Conservation (phyloP, 108 stramenopile genomes). For the Nitzschia sp. region DNA sequence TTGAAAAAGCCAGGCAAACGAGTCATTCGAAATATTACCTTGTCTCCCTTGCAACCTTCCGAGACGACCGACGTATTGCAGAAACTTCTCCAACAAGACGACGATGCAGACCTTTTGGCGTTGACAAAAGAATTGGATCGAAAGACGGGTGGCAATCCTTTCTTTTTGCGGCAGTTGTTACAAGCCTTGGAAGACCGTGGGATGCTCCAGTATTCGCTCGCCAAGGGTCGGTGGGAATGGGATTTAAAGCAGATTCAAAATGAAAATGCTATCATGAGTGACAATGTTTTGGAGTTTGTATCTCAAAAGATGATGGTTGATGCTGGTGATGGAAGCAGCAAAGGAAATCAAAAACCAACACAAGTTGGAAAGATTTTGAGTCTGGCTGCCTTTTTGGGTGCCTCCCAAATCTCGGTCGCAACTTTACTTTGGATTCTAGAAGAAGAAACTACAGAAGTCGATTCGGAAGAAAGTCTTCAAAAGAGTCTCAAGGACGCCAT, state of each 20-base stretch:
- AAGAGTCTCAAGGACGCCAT: background rate
- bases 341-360: background rate
- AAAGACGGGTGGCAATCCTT: conserved; percentile 10
- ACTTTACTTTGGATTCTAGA: conserved; percentile 3
- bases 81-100: conserved; percentile 1
- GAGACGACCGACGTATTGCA: background rate
- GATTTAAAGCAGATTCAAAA: background rate
- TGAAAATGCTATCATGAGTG: background rate
- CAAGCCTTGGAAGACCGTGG: background rate
- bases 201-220: background rate
- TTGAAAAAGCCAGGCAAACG: background rate
- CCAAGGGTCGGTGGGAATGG: background rate
- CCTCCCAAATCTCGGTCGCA: background rate
- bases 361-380: background rate
- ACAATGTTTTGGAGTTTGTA: background rate
- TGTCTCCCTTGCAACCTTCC: background rate
- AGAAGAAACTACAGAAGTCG: background rate
- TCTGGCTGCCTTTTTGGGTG: conserved; percentile 10
- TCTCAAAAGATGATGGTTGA: conserved; percentile 1
- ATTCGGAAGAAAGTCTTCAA: background rate
- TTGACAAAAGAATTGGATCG: background rate
- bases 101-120: background rate
- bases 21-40: background rate
- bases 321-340: background rate
- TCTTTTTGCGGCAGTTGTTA: background rate